Percentiles rank a stretch among this genome's conserved stretches.
Evolutionary conservation across 352 stramenopile genomes (phyloP).

Genomic region (Phytophthora cryptogea): DNA sequence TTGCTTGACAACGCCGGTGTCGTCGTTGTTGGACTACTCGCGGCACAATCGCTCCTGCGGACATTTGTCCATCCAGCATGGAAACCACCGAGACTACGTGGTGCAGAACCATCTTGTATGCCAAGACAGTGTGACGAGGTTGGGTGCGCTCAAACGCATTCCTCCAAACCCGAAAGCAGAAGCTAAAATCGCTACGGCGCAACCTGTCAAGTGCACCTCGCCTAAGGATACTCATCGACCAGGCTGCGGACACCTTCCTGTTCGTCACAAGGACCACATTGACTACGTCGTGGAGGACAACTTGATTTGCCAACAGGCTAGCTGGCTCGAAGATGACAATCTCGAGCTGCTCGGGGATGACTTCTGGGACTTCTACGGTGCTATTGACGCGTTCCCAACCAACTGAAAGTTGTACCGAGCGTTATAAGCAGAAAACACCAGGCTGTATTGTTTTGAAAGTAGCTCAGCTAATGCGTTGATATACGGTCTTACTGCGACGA

Average conservation of each 20-base stretch:
- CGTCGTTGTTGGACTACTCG: constrained; percentile 57
- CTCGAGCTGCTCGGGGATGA: constrained; percentile 77
- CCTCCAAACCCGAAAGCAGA: constrained; percentile 14
- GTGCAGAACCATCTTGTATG: constrained; percentile 85
- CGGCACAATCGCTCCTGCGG: constrained; percentile 68
- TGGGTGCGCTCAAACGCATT: constrained; percentile 36
- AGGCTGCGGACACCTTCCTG: constrained; percentile 70
- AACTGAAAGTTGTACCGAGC: constrained; percentile 13
- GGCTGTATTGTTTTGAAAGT: constrained; percentile 19
- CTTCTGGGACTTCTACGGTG: constrained; percentile 85
- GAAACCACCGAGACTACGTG: constrained; percentile 81
- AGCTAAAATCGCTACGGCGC: constrained; percentile 2
- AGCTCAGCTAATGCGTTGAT: constrained; percentile 12
- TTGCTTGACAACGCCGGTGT: constrained; percentile 31
- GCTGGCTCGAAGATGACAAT: constrained; percentile 57
- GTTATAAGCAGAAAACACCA: constrained; percentile 15
- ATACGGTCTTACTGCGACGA: neutral
- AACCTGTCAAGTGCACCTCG: constrained; percentile 27
- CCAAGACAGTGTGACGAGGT: constrained; percentile 66
- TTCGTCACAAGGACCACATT: constrained; percentile 81
- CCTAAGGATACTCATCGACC: constrained; percentile 58
- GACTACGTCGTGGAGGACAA: constrained; percentile 86
- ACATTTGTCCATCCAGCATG: constrained; percentile 78
- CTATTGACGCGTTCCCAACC: constrained; percentile 58
- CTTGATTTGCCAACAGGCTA: constrained; percentile 71